Evolutionary conservation across 2,329 filamentous ascomycete species (phyloP), one percentile per base, ranked within the genome.

Genomic region (Neophaeococcomyces aloes): DNA sequence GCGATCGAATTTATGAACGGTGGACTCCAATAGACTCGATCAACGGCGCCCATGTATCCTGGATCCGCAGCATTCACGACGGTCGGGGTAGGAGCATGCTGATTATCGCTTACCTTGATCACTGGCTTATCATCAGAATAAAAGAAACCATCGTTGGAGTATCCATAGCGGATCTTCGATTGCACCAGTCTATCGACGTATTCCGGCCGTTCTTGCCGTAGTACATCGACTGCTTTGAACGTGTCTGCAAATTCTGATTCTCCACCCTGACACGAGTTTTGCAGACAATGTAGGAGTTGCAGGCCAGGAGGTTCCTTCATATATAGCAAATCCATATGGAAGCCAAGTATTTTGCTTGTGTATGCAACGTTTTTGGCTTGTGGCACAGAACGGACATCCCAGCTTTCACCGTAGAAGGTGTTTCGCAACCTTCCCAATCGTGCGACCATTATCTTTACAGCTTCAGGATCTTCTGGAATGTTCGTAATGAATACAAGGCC

Each of bases 311-410:
- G 79, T 39, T 85, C 76, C 11, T 74, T 67, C 64, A 91, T 81
- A 65, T 96, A 96, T 44, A 95, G 72, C 31, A 96, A 73, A 60
- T 96, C 91, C 76, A 94, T 91, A 65, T 98, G 91, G 37, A 95
- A 79, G 13, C 84, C 85, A 1, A 96, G 77, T 57, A 80, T 81
- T 38, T 81, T 74, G 57, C 75, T 81, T 1, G 89, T 95, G 65
- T 96, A 87, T 7, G 91, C 89, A 3, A 95, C 84, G 59, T 96
- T 96, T 59, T 89, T 87, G 18, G 88, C 86, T 44, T 85, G 62
- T 1, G 83, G 81, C 42, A 93, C 82, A 3, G 81, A 86, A 42
- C 79, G 76, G 10, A 96, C 89, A 62, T 95, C 83, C 79, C 88
- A 96, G 0, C 86, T 94, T 53, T 74, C 70, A 32, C 91, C 91